Evolutionary conservation across 257 asterid genomes (phyloP), one percentile per base, ranked within the genome.

Genomic region (Petunia axillaris): DNA sequence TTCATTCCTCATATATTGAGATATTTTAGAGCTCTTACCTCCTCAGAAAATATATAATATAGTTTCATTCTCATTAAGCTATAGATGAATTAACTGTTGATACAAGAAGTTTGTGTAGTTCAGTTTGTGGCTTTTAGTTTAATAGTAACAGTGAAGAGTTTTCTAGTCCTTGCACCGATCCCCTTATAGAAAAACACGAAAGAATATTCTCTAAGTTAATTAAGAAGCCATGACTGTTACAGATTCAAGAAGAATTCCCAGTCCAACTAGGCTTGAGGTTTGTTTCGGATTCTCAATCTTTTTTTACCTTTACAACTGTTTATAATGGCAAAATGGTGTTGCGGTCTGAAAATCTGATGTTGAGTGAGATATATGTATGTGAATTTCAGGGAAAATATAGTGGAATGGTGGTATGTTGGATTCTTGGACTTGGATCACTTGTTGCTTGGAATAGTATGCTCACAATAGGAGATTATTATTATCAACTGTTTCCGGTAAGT

Each of bases 391-490:
- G 98, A 4, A 94, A 87, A 59, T 35, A 7, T 39, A 64, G n/a
- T 81, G 98, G 94, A 81, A 83, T 84, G 65, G 55, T 89, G 4
- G 94, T 91, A 1, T 93, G 95, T 75, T 93, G 89, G 88, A 88
- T 94, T 87, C 94, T 94, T 77, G 98, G 98, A 53, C 79, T 95
- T 63, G 98, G 98, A 54, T 84, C 97, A 16, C 97, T 93, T 41
- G 84, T 93, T 25, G 84, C 98, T 46, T 93, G 97, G 97, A 90
- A 91, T 53, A 91, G 97, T 68, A 94, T 94, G 97, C 85, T 90
- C 0, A 94, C 97, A 1, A 91, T 94, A 37, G 82, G 86, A 25
- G 98, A 94, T 85, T 94, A 94, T 76, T 91, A 91, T 79, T 93
- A 93, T 73, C 73, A 57, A 1, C 11, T 94, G 76, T 94, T 91